These are phyloP conservation scores for Rosa hybrid DNA, from an alignment of 331 rosid species.

Conservation along the genomic window DNA sequence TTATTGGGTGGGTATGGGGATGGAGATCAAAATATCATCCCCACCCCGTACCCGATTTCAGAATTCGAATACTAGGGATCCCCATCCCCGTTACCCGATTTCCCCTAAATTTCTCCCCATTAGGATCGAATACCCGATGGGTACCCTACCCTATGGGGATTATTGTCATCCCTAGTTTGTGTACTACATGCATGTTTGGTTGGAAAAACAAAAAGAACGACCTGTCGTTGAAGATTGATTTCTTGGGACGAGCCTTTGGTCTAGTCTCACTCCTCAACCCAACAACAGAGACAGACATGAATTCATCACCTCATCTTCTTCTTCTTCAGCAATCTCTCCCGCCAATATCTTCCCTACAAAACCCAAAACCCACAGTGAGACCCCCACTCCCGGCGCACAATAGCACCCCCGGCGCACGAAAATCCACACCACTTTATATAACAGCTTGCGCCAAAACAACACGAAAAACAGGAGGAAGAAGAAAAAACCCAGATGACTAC, in stretches of 20 bases:
- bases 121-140: too few species aligned
- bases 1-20: too few species aligned
- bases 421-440: slow-evolving; percentile 1
- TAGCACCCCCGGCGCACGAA: slow-evolving; percentile 20
- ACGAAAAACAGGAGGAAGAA: slow-evolving; percentile 24
- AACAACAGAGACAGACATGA: slow-evolving; percentile 37
- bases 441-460: slow-evolving; percentile 37
- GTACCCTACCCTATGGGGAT: too few species aligned
- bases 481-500: slow-evolving; percentile 55
- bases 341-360: slow-evolving; percentile 38
- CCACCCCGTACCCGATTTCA: too few species aligned
- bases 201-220: neutral
- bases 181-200: too few species aligned
- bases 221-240: neutral
- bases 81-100: too few species aligned
- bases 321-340: slow-evolving; percentile 48
- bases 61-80: too few species aligned
- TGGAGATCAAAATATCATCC: too few species aligned
- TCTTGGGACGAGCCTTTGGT: neutral
- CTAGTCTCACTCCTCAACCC: neutral
- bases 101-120: too few species aligned
- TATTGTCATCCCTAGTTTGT: too few species aligned
- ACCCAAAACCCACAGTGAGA: neutral
- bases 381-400: slow-evolving; percentile 18
- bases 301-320: slow-evolving; percentile 26